Conservation (phyloP, 768 basidiomycete genomes). For the Lactarius vividus region DNA sequence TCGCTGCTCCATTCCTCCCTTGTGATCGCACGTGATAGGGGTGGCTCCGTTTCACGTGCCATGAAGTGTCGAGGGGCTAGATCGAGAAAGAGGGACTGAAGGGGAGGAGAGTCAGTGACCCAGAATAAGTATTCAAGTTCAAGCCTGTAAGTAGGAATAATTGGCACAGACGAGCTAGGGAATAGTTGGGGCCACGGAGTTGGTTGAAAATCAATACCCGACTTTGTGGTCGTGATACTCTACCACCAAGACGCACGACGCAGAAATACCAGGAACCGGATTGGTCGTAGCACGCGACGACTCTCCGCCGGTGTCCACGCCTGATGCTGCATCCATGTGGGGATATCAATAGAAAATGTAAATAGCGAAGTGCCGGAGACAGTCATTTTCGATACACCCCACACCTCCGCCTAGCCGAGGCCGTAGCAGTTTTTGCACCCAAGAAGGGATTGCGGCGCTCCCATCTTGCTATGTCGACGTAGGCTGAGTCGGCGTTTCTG, state of each 20-base stretch:
- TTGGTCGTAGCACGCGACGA: background rate
- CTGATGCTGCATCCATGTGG: no score
- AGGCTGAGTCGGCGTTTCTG: slow-evolving; percentile 52
- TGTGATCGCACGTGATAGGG: no score
- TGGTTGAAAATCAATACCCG: background rate
- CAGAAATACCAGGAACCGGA: background rate
- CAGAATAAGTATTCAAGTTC: no score
- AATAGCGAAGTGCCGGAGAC: background rate
- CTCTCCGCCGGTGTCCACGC: background rate
- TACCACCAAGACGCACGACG: background rate
- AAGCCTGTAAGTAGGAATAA: no score
- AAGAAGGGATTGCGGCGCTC: slow-evolving; percentile 1
- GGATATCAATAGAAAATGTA: background rate
- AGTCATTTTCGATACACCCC: background rate
- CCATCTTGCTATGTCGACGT: slow-evolving; percentile 47
- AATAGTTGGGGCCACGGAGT: no score
- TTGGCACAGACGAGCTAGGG: no score
- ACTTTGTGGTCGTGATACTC: slow-evolving; percentile 11
- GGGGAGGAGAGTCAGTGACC: no score
- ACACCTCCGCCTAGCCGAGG: background rate
- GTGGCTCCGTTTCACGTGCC: no score
- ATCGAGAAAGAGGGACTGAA: no score
- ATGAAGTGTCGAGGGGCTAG: no score
- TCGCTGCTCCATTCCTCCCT: no score
- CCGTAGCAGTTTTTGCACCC: background rate